phyloP scores from a whole-genome alignment of 768 basidiomycete species.

The Suillus ampliporus region DNA sequence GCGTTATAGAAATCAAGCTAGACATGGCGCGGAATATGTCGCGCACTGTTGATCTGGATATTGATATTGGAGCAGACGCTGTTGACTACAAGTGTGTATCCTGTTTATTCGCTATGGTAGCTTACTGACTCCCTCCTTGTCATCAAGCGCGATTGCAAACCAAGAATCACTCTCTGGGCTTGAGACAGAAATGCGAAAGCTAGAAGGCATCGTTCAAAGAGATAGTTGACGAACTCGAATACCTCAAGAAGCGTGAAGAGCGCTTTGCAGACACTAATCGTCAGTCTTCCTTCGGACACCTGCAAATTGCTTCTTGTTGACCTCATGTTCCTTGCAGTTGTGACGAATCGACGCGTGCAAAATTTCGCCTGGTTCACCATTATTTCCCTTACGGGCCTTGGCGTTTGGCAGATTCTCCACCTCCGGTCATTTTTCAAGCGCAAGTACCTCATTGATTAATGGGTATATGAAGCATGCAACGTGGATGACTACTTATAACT shows the following conservation, averaged over 20 bases:
- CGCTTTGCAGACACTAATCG: slow-evolving; percentile 88
- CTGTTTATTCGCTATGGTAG: background rate
- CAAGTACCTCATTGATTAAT: slow-evolving; percentile 89
- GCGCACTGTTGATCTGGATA: slow-evolving; percentile 88
- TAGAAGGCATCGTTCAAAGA: slow-evolving; percentile 96
- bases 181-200: slow-evolving; percentile 98
- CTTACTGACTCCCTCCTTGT: slow-evolving; percentile 14
- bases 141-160: slow-evolving; percentile 90
- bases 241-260: slow-evolving; percentile 89
- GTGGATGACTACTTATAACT: slow-evolving; percentile 4
- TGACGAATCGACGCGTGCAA: slow-evolving; percentile 90
- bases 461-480: background rate
- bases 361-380: slow-evolving; percentile 93
- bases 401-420: slow-evolving; percentile 95
- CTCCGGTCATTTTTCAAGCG: slow-evolving; percentile 94
- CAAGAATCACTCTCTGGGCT: slow-evolving; percentile 95
- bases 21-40: slow-evolving; percentile 55
- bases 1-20: slow-evolving; percentile 48
- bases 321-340: slow-evolving; percentile 56
- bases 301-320: background rate
- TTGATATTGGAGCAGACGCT: slow-evolving; percentile 98
- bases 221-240: slow-evolving; percentile 91
- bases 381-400: slow-evolving; percentile 74
- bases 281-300: slow-evolving; percentile 45
- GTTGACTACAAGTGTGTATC: slow-evolving; percentile 95